Conservation (phyloP, 1,139 yeast genomes). For the Pneumocystis murina region DNA sequence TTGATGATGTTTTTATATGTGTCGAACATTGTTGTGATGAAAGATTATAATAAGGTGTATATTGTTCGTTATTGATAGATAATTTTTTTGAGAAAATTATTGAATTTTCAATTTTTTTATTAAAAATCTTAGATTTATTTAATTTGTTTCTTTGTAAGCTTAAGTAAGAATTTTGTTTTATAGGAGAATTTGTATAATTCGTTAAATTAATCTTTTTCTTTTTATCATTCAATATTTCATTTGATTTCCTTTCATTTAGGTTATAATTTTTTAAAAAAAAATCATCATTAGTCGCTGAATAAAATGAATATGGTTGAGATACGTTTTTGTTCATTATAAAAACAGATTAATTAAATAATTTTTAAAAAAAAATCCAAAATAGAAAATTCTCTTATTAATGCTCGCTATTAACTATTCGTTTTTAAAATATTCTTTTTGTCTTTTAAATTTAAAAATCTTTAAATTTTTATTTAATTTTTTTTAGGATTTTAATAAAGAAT, state of each 20-base stretch:
- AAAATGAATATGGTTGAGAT: background rate
- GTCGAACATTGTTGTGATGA: background rate
- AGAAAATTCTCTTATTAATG: too few species aligned
- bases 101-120: background rate
- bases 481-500: too few species aligned
- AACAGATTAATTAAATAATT: background rate
- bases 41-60: background rate
- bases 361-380: background rate
- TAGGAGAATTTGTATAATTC: background rate
- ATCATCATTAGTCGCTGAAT: background rate
- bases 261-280: background rate
- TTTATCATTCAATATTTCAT: background rate
- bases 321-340: background rate
- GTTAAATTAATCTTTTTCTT: background rate
- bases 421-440: too few species aligned
- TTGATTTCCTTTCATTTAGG: background rate
- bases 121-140: background rate
- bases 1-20: background rate
- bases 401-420: too few species aligned
- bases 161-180: background rate
- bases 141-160: background rate
- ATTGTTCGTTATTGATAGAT: background rate
- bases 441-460: too few species aligned
- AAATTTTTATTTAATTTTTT: too few species aligned
- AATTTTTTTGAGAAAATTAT: background rate